phyloP scores from a whole-genome alignment of 202 grass and related monocot species.

The Zizania palustris region DNA sequence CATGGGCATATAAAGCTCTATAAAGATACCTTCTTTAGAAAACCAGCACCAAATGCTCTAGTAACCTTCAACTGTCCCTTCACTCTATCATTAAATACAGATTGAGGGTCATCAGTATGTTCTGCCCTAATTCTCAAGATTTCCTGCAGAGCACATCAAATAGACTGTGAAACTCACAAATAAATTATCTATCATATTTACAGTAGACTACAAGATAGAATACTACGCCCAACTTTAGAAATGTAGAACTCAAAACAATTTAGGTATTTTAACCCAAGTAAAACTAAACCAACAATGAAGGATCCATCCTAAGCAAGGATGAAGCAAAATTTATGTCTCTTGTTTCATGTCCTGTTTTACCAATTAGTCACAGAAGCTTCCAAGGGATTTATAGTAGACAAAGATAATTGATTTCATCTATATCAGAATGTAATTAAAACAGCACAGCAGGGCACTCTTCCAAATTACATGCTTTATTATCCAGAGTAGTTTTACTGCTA shows the following conservation, averaged over 20 bases:
- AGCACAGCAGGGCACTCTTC: not conserved
- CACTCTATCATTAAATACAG: slow-evolving; percentile 85
- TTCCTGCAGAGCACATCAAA: slow-evolving; percentile 56
- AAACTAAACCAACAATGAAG: not conserved
- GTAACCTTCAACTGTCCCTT: slow-evolving; percentile 93
- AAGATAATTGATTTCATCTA: slow-evolving; percentile 10
- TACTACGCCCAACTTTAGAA: not conserved
- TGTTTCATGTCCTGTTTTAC: not conserved
- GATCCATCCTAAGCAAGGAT: not conserved
- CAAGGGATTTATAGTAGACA: slow-evolving; percentile 18
- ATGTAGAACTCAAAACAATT: slow-evolving; percentile 18
- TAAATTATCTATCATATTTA: slow-evolving; percentile 11
- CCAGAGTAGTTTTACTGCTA: not conserved
- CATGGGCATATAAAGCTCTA: not conserved
- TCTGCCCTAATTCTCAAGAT: slow-evolving; percentile 80
- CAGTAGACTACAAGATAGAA: slow-evolving; percentile 22
- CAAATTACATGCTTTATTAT: slow-evolving; percentile 7
- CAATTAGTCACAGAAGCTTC: not conserved
- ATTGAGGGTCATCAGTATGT: slow-evolving; percentile 81
- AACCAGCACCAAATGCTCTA: slow-evolving; percentile 87
- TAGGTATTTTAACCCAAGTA: not conserved
- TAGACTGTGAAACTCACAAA: slow-evolving; percentile 18
- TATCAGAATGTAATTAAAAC: slow-evolving; percentile 10
- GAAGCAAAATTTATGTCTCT: not conserved
- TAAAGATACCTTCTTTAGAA: slow-evolving; percentile 82